phyloP scores from a whole-genome alignment of 2,329 filamentous ascomycete genomes.

The Fusarium penzigii region DNA sequence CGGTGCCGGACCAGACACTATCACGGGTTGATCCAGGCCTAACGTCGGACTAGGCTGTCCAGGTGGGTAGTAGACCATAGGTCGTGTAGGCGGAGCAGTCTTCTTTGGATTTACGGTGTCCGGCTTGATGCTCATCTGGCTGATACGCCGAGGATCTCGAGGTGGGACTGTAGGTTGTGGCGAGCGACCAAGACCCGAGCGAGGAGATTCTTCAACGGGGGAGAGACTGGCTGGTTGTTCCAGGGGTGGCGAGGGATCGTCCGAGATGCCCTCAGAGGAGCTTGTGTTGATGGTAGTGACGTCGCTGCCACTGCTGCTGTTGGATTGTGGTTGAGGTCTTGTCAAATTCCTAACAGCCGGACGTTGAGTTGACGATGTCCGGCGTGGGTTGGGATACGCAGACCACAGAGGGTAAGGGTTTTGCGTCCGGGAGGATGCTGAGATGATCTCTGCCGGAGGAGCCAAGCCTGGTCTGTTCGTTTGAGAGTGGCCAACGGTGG shows the following conservation, averaged over 20 bases:
- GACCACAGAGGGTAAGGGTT: slow-evolving; percentile 28
- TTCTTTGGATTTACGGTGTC: slow-evolving; percentile 20
- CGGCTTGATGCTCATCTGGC: slow-evolving; percentile 7
- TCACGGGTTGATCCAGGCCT: slow-evolving; percentile 32
- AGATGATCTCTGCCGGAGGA: slow-evolving; percentile 35
- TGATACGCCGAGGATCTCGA: slow-evolving; percentile 24
- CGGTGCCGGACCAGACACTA: slow-evolving; percentile 4
- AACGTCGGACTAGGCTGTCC: slow-evolving; percentile 47
- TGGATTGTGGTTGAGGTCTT: slow-evolving; percentile 28
- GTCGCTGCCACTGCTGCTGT: slow-evolving; percentile 31
- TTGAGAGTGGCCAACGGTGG: slow-evolving; percentile 1
- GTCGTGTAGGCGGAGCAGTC: slow-evolving; percentile 35
- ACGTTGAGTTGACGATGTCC: slow-evolving; percentile 18
- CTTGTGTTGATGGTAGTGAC: slow-evolving; percentile 32
- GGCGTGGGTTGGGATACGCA: slow-evolving; percentile 22
- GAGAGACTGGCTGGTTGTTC: slow-evolving; percentile 41
- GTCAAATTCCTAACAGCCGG: slow-evolving; percentile 23
- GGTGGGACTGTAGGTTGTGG: slow-evolving; percentile 35
- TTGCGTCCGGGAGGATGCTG: slow-evolving; percentile 25
- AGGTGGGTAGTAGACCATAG: slow-evolving; percentile 35
- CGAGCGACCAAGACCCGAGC: slow-evolving; percentile 32
- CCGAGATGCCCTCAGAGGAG: slow-evolving; percentile 28
- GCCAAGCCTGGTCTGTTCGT: slow-evolving; percentile 16
- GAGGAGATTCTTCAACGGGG: slow-evolving; percentile 51
- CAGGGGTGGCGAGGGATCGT: slow-evolving; percentile 18